phyloP scores from a whole-genome alignment of 768 basidiomycete species.

The Suillus ampliporus region DNA sequence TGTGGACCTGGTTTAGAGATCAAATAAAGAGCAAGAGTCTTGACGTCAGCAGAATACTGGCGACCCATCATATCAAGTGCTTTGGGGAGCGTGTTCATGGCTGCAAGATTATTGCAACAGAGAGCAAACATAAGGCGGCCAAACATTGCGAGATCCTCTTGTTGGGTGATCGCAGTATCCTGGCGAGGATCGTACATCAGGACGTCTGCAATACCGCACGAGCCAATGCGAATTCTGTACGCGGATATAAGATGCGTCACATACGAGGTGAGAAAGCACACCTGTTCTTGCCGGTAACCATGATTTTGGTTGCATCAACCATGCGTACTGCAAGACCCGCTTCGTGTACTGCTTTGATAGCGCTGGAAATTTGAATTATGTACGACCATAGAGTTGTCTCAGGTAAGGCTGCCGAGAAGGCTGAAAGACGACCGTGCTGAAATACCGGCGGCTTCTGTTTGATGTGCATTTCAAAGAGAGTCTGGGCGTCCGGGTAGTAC shows the following conservation, averaged over 20 bases:
- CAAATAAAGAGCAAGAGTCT: conserved; percentile 79
- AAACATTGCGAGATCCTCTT: conserved; percentile 89
- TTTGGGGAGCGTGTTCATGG: conserved; percentile 68
- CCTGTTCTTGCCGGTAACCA: conserved; percentile 92
- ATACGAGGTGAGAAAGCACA: conserved; percentile 29
- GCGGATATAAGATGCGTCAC: conserved; percentile 9
- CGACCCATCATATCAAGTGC: conserved; percentile 75
- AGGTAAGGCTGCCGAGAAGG: conserved; percentile 50
- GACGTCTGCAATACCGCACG: conserved; percentile 88
- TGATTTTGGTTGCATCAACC: conserved; percentile 85
- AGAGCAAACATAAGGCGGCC: conserved; percentile 84
- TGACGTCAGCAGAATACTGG: conserved; percentile 81
- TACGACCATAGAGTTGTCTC: conserved; percentile 93
- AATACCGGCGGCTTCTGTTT: conserved; percentile 54
- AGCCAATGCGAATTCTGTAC: conserved; percentile 78
- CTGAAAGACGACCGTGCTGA: conserved; percentile 41
- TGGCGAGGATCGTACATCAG: conserved; percentile 74
- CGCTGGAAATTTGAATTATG: conserved; percentile 86
- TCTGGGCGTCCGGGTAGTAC: conserved; percentile 84
- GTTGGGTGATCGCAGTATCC: conserved; percentile 66
- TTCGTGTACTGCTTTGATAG: conserved; percentile 86
- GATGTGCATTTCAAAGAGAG: conserved; percentile 80
- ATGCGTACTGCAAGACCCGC: conserved; percentile 79
- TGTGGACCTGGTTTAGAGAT: conserved; percentile 70
- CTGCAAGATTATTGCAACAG: conserved; percentile 69